Percentiles rank a stretch among this genome's conserved stretches.
Evolutionary conservation across 148 eudicot genomes (phyloP).

Genomic region (Rhododendron molle): DNA sequence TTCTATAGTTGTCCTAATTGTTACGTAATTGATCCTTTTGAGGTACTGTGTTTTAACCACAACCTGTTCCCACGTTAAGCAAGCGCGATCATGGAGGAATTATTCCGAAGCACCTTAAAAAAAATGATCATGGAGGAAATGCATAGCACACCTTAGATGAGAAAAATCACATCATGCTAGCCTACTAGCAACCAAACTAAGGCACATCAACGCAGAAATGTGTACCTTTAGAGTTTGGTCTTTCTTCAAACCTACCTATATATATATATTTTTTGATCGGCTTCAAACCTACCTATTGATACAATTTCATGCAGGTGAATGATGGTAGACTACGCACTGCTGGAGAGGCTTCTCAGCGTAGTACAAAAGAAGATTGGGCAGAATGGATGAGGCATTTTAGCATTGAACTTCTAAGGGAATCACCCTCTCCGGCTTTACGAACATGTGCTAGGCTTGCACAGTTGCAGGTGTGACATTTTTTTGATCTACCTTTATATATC

Average conservation of each 20-base stretch:
- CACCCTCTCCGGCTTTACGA: slow-evolving; percentile 95
- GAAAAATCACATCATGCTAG: background rate
- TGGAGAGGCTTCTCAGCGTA: slow-evolving; percentile 99
- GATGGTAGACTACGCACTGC: slow-evolving; percentile 83
- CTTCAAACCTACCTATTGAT: background rate
- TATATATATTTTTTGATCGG: too few species aligned
- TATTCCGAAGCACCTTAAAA: background rate
- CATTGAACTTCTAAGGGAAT: slow-evolving; percentile 89
- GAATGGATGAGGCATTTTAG: slow-evolving; percentile 99
- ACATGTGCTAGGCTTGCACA: slow-evolving; percentile 98
- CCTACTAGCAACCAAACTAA: background rate
- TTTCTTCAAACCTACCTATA: background rate
- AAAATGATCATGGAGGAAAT: background rate
- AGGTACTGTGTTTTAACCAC: background rate
- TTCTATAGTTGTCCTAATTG: background rate
- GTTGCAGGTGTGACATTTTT: slow-evolving; percentile 53
- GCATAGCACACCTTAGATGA: background rate
- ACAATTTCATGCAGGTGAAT: slow-evolving; percentile 52
- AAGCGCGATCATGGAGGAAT: background rate
- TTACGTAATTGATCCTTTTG: background rate
- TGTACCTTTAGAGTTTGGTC: background rate
- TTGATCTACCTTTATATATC: background rate
- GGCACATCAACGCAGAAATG: background rate
- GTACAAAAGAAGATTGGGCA: slow-evolving; percentile 99
- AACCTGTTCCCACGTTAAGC: background rate